Base-by-base conservation (phyloP, 257 asterid genomes). In the Linaria vulgaris region DNA sequence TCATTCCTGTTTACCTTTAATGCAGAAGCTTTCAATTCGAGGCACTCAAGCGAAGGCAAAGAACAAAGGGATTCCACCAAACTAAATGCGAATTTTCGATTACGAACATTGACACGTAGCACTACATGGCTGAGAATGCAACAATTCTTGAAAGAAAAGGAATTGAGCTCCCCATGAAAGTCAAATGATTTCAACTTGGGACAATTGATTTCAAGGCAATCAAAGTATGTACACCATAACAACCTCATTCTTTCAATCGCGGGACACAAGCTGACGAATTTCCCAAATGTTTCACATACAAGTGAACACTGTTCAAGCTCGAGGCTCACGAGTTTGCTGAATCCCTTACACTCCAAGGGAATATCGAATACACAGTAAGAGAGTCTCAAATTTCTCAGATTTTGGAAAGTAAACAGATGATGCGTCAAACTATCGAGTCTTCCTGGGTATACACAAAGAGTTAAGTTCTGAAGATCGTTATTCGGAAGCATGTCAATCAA, bases 31-130 rank as follows among this genome's bases (percentile, higher is more conserved):
- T 70, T 76, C 70, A 85, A 62, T 6, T 71, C 75, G 37, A 85
- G 73, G 25, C 71, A 79, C 73, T 78, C 77, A 1, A 84, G 82
- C 9, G 76, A 79, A 4, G 86, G 81, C 59, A 79, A 68, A 64
- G 59, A 63, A 47, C 83, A 53, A 54, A 84, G 61, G 20, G 85
- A 79, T 44, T 72, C 82, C 19, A 82, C 72, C 79, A 82, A 55
- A 67, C 79, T 80, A 25, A 72, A 67, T 20, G 83, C 73, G 64
- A 82, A 76, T 2, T 68, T 52, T 21, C 75, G 67, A n/a, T 45
- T 45, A 16, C 74, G 80, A 21, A 69, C 59, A 5, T 78, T 68
- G 68, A 82, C 65, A 1, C 64, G 69, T n/a, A 82, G 9, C 12
- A 23, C 69, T 51, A 82, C 78, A 37, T 82, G 80, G 3, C 66